Evolutionary conservation across 176 grass and related monocot genomes (phyloP).

Genomic region (Puccinellia tenuiflora): DNA sequence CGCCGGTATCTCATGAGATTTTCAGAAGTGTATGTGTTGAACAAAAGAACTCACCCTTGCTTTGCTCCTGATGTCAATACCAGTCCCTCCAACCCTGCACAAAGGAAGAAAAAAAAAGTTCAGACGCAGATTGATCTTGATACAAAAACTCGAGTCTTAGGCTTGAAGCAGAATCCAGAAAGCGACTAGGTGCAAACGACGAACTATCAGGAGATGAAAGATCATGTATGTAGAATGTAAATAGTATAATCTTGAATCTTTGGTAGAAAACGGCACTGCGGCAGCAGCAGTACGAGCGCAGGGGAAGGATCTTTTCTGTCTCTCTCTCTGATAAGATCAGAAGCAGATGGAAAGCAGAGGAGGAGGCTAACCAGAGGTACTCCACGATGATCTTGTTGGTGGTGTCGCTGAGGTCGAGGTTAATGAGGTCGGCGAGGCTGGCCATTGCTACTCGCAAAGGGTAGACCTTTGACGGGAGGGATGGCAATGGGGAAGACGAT

Average conservation of each 20-base stretch:
- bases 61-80: conserved; percentile 94
- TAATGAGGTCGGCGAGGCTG: conserved; percentile 61
- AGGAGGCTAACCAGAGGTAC: conserved; percentile 69
- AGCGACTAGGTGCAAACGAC: neutral
- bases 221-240: neutral
- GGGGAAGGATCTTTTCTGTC: neutral
- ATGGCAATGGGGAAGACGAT: conserved; percentile 3
- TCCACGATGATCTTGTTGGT: conserved; percentile 77
- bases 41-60: conserved; percentile 54
- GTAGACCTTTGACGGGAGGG: neutral
- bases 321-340: neutral
- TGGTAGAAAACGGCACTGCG: neutral
- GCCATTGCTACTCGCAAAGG: conserved; percentile 54
- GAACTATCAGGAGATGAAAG: neutral
- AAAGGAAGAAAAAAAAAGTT: neutral
- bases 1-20: neutral
- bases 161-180: neutral
- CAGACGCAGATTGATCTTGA: neutral
- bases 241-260: neutral
- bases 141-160: neutral
- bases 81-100: conserved; percentile 79
- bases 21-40: neutral
- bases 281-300: too few species aligned
- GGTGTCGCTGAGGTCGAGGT: conserved; percentile 74
- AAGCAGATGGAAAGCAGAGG: conserved; percentile 19